Base-by-base conservation (phyloP, 202 grass and related monocot species). In the Zoysia matrella region DNA sequence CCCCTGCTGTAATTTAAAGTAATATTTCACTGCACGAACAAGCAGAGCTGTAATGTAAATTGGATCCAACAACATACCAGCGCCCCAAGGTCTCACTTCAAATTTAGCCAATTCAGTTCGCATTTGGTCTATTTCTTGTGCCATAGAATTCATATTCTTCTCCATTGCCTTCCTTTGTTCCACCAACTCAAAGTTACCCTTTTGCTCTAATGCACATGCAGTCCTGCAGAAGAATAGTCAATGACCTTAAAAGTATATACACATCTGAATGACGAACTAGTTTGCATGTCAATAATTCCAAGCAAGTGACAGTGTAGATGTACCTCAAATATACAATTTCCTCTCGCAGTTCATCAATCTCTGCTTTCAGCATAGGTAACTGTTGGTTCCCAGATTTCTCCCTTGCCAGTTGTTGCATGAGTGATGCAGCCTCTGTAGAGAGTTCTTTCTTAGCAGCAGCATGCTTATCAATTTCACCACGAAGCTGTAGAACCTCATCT, bases 161-260 rank as follows among this genome's bases (percentile, higher is more conserved):
- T 95, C 95, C 92, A 98, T 94, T 76, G 86, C 79, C 79, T 86
- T 88, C 76, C 74, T 91, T 85, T 95, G 95, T 76, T 98, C 95
- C 85, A 95, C 88, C 85, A 94, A 82, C 73, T 94, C 88, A 72
- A 94, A 77, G 69, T 98, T 98, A 80, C 77, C 88, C 71, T 95
- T 94, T 70, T 85, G 86, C 84, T 98, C 92, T 52, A 87, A 54
- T 51, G 86, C 92, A 45, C 82, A 84, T 85, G 82, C 45, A 89
- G 6, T 89, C 65, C 95, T 98, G 60, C 64, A 42, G 41, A 74
- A 88, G 78, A 73, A 22, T 85, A 84, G 58, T 41, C 71, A 65
- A 83, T 52, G 46, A 68, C 47, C 73, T 54, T 74, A 78, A 22
- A 48, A 82, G 64, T 49, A 86, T 69, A 73, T 60, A 71, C 69